These are phyloP conservation scores for Aspergillus carlsbadensis DNA, from an alignment of 495 filamentous ascomycete genomes.

Conservation along the genomic window DNA sequence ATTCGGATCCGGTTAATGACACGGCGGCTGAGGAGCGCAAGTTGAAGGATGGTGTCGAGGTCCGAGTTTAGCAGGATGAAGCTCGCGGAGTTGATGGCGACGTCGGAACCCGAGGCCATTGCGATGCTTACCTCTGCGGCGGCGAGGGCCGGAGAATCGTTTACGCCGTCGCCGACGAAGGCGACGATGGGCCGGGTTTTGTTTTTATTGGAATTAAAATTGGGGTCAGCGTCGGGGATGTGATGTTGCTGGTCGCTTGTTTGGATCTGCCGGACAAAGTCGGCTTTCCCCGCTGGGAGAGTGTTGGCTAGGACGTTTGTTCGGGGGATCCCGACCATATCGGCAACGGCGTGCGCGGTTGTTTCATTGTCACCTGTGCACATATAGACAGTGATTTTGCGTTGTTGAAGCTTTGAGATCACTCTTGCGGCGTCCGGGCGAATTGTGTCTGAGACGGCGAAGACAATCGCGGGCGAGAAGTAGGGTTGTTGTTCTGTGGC, in stretches of 20 bases:
- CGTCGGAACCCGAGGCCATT: slow-evolving; percentile 79
- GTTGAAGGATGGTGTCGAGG: slow-evolving; percentile 65
- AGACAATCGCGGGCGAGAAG: slow-evolving; percentile 64
- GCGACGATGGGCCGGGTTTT: slow-evolving; percentile 46
- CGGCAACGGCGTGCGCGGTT: slow-evolving; percentile 65
- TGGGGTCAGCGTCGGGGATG: too few species aligned
- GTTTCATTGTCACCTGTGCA: slow-evolving; percentile 75
- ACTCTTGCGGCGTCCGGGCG: slow-evolving; percentile 70
- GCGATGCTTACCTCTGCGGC: slow-evolving; percentile 81
- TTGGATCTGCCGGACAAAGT: slow-evolving; percentile 79
- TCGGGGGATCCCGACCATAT: slow-evolving; percentile 69
- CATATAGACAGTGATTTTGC: slow-evolving; percentile 77
- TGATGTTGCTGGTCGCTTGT: not conserved
- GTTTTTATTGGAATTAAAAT: too few species aligned
- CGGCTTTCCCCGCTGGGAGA: slow-evolving; percentile 81
- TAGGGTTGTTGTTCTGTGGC: slow-evolving; percentile 27
- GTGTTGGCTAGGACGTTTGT: slow-evolving; percentile 84
- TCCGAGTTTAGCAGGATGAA: slow-evolving; percentile 83
- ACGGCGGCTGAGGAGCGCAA: slow-evolving; percentile 65
- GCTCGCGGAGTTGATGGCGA: slow-evolving; percentile 76
- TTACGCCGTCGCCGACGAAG: slow-evolving; percentile 84
- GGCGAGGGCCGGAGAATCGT: slow-evolving; percentile 80
- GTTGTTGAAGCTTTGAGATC: slow-evolving; percentile 64
- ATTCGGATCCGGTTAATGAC: slow-evolving; percentile 80
- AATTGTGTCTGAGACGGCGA: slow-evolving; percentile 70